These are phyloP conservation scores for Euptelea pleiosperma DNA, from an alignment of 164 flowering plant species.

Conservation along the genomic window DNA sequence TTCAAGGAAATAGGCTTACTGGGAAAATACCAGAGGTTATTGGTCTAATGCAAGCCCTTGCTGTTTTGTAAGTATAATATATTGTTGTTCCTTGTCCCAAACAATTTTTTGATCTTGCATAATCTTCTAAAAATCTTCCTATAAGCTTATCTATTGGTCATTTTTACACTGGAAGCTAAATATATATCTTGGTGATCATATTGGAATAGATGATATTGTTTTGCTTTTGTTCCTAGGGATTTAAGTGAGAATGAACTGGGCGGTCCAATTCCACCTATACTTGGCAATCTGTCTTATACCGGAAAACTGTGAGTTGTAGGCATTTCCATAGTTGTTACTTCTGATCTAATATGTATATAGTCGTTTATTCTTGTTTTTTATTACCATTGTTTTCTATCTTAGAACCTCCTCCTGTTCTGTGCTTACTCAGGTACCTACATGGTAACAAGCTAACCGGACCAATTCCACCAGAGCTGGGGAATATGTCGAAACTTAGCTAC, in stretches of 20 bases:
- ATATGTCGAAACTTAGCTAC: constrained; percentile 92
- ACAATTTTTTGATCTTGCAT: neutral
- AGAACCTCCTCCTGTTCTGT: neutral
- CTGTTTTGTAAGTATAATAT: constrained; percentile 67
- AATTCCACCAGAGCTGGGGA: constrained; percentile 93
- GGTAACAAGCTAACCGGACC: constrained; percentile 82
- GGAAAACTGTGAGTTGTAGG: constrained; percentile 74
- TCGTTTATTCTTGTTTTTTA: too few relatives aligned
- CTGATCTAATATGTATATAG: too few relatives aligned
- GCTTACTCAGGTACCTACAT: constrained; percentile 63
- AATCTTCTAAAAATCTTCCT: neutral
- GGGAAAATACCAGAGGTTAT: constrained; percentile 92
- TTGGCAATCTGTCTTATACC: constrained; percentile 84
- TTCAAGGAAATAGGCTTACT: constrained; percentile 80
- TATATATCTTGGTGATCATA: neutral
- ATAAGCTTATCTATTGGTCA: neutral
- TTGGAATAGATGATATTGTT: too few relatives aligned
- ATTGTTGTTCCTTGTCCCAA: neutral
- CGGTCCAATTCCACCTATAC: constrained; percentile 82
- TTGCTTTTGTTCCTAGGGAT: constrained; percentile 43
- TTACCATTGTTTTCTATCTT: too few relatives aligned
- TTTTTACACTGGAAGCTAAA: neutral
- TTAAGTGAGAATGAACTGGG: constrained; percentile 83
- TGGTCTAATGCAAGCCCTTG: constrained; percentile 98
- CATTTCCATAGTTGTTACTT: too few relatives aligned